Base-by-base conservation (phyloP, 2,329 filamentous ascomycete genomes). In the Exophiala sideris region DNA sequence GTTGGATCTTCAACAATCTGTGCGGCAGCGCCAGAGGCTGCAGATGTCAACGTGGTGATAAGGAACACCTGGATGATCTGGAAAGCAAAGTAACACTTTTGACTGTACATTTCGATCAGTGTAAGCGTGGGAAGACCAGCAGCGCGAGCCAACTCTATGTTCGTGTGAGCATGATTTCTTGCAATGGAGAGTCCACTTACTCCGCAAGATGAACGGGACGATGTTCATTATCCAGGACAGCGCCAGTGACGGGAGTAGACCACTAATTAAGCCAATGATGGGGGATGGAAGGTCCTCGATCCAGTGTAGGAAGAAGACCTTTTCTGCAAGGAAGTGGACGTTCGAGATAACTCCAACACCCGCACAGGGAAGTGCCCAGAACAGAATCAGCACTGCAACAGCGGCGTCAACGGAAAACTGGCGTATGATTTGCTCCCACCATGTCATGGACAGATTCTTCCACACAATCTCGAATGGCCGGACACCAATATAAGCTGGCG, bases 31-130 rank as follows among this genome's bases (percentile, higher is more conserved):
- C 87, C 81, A 0, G 91, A 85, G 3, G 91, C 91, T 4, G 59
- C 59, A 2, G 90, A 6, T 89, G 87, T 85, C 36, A 97, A 65
- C 0, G 91, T 96, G 0, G 89, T 87, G 45, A 96, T 83, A 45
- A 96, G 74, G 71, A 96, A 97, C 41, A 96, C 89, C 68, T 97
- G 91, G 11, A 96, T 80, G 38, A 97, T 85, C 53, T 75, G 73
- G 49, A 76, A 76, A 48, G 70, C 71, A 65, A 96, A 97, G 76
- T 96, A 96, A 57, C 86, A 87, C 63, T 89, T 92, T 68, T 97
- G 90, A 0, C 89, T 91, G 62, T 91, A 92, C 0, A 96, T 77
- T 69, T 99, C 94, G 10, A 95, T 86, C 10, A 85, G 80, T 0
- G 89, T 85, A 11, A 83, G 71, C 0, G 91, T 94, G 1, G 91